Evolutionary conservation across 2,329 filamentous ascomycete species (phyloP), one percentile per base, ranked within the genome.

Genomic region (Zalaria sp.): DNA sequence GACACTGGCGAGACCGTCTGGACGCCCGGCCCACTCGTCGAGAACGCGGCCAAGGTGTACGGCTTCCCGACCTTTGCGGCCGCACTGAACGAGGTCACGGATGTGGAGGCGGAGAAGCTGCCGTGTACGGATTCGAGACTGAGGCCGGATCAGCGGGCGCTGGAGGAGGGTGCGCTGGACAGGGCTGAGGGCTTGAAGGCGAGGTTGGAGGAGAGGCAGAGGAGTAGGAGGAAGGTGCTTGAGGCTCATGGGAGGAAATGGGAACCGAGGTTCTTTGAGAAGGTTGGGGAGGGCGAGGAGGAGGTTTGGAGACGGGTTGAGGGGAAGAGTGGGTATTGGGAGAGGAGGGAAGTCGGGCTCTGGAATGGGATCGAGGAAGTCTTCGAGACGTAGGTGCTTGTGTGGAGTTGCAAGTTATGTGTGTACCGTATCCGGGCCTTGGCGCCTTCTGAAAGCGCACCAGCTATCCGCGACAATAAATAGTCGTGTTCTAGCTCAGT

Each of bases 321-420:
- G 3, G 86, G 87, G 18, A 87, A 81, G 61, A 86, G 93, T 11
- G 80, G 85, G 5, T 98, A 98, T 63, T 98, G 91, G 91, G 88
- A 94, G 57, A 81, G 85, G 62, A 74, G 89, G 46, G 72, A 69
- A 3, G 74, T 66, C 48, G 79, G 79, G 1, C 67, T 67, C 43
- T 94, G 84, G 85, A 61, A 61, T 5, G 68, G 66, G 5, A 66
- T 78, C 34, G 60, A 67, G 43, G 64, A 71, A 42, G 69, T 80
- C 38, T 75, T 79, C 55, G 57, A 61, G 49, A 42, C 50, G 25
- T 58, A 46, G 32, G 2, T 26, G 29, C 7, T 32, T 32, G 29
- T 32, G 29, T 18, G 18, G 18, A 18, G 18, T 18, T 18, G 18
- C 18, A 18, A 18, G 18, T 18, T 18, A 18, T 18, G 18, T 18